Conservation (phyloP, 345 rosid genomes). For the Populus nigra region DNA sequence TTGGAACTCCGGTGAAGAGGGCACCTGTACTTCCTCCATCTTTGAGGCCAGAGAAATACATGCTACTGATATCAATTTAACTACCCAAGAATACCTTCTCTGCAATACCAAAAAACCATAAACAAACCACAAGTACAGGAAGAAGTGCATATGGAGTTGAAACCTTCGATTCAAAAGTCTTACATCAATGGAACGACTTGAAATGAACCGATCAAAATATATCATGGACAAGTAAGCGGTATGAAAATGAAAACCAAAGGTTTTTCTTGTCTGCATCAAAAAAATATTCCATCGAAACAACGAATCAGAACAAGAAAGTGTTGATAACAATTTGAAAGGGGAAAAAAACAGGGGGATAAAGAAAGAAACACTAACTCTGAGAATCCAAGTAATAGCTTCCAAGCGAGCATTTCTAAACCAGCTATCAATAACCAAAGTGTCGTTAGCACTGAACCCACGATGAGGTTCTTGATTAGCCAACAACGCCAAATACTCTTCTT, state of each 20-base stretch:
- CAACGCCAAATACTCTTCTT: slow-evolving; percentile 29
- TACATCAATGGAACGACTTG: slow-evolving; percentile 40
- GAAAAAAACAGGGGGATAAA: not conserved
- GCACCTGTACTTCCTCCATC: slow-evolving; percentile 79
- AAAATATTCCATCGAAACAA: not conserved
- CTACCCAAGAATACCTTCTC: slow-evolving; percentile 70
- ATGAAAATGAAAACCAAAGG: slow-evolving; percentile 41
- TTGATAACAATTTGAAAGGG: not conserved
- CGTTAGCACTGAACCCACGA: slow-evolving; percentile 28
- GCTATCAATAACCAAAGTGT: slow-evolving; percentile 20
- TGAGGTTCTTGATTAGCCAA: slow-evolving; percentile 40
- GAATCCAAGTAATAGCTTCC: slow-evolving; percentile 54
- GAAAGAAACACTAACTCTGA: slow-evolving; percentile 36
- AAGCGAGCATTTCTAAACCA: slow-evolving; percentile 39
- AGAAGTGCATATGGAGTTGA: not conserved
- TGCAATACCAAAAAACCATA: slow-evolving; percentile 16
- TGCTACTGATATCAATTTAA: slow-evolving; percentile 70
- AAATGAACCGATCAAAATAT: slow-evolving; percentile 58
- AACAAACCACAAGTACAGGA: not conserved
- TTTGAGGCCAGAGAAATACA: slow-evolving; percentile 91
- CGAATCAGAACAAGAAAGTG: not conserved
- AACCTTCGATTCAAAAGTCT: slow-evolving; percentile 12
- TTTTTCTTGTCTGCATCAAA: slow-evolving; percentile 40
- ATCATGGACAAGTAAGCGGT: slow-evolving; percentile 52
- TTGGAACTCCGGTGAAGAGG: slow-evolving; percentile 70